These are phyloP conservation scores for Globisporangium lucens DNA, from an alignment of 352 stramenopile genomes.

Conservation along the genomic window DNA sequence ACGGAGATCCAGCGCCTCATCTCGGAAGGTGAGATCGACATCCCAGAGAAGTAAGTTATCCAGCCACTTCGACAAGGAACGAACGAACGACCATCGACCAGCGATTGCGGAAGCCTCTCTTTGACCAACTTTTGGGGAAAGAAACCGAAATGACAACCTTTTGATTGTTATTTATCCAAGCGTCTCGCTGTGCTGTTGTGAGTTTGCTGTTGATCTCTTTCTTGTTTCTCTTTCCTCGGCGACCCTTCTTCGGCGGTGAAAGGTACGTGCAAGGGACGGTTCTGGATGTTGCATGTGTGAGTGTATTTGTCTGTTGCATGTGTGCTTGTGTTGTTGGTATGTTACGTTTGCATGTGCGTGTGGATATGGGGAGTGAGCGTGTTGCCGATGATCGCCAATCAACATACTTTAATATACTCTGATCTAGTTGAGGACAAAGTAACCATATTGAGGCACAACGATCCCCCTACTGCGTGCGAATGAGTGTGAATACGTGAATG, in stretches of 20 bases:
- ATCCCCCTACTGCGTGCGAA: slow-evolving; percentile 7
- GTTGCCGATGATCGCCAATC: slow-evolving; percentile 24
- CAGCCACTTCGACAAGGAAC: neutral
- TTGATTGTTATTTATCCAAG: slow-evolving; percentile 18
- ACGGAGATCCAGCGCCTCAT: slow-evolving; percentile 96
- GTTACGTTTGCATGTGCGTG: neutral
- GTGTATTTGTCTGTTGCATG: neutral
- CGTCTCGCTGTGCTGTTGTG: neutral
- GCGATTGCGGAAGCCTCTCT: slow-evolving; percentile 9
- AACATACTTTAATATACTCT: slow-evolving; percentile 34
- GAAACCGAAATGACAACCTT: slow-evolving; percentile 13
- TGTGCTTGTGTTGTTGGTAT: neutral
- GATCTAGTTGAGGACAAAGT: slow-evolving; percentile 23
- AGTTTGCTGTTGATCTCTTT: slow-evolving; percentile 2
- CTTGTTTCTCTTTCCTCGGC: slow-evolving; percentile 5
- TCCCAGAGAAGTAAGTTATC: slow-evolving; percentile 93
- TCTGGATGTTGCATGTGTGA: slow-evolving; percentile 5
- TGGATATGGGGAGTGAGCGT: slow-evolving; percentile 12
- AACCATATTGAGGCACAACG: slow-evolving; percentile 24
- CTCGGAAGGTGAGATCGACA: slow-evolving; percentile 96
- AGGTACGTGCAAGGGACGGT: slow-evolving; percentile 6
- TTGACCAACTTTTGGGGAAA: slow-evolving; percentile 15
- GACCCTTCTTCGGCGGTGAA: neutral
- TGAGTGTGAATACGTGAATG: neutral
- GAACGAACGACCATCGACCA: neutral